Evolutionary conservation across 2,329 filamentous ascomycete species (phyloP).

Genomic region (Aureobasidium sp.): DNA sequence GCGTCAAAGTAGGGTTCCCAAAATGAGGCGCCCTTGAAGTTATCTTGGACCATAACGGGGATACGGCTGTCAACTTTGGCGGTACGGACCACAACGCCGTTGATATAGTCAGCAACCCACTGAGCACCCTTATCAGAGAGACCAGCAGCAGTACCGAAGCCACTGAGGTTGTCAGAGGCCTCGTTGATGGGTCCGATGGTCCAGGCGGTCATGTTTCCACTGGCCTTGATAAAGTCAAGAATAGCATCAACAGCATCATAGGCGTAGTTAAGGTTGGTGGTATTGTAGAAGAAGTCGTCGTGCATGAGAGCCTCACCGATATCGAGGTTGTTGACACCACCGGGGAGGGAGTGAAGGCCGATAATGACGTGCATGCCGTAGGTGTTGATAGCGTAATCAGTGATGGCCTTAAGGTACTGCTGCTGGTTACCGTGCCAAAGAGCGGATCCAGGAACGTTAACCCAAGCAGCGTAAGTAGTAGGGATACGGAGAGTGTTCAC

Average conservation of each 20-base stretch:
- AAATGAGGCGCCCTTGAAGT: constrained; percentile 15
- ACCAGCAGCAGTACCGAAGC: constrained; percentile 25
- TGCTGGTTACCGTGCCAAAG: neutral
- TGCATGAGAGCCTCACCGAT: constrained; percentile 23
- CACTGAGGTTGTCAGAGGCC: constrained; percentile 24
- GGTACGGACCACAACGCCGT: constrained; percentile 20
- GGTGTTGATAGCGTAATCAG: neutral
- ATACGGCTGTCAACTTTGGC: constrained; percentile 21
- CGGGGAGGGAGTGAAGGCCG: neutral
- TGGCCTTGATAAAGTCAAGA: constrained; percentile 12
- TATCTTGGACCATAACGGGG: constrained; percentile 27
- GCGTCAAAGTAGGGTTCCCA: constrained; percentile 16
- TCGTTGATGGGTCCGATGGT: constrained; percentile 14
- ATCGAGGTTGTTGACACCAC: constrained; percentile 10
- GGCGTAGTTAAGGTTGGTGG: constrained; percentile 25
- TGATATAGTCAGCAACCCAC: constrained; percentile 27
- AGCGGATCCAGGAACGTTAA: neutral
- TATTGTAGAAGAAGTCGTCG: constrained; percentile 29
- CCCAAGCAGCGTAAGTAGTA: constrained; percentile 12
- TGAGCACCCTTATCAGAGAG: constrained; percentile 22
- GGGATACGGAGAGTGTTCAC: neutral
- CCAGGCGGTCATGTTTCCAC: constrained; percentile 6
- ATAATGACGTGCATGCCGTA: neutral
- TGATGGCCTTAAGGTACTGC: neutral
- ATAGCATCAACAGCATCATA: constrained; percentile 11